phyloP scores from a whole-genome alignment of 768 basidiomycete genomes.

The Tulasnella sp. region DNA sequence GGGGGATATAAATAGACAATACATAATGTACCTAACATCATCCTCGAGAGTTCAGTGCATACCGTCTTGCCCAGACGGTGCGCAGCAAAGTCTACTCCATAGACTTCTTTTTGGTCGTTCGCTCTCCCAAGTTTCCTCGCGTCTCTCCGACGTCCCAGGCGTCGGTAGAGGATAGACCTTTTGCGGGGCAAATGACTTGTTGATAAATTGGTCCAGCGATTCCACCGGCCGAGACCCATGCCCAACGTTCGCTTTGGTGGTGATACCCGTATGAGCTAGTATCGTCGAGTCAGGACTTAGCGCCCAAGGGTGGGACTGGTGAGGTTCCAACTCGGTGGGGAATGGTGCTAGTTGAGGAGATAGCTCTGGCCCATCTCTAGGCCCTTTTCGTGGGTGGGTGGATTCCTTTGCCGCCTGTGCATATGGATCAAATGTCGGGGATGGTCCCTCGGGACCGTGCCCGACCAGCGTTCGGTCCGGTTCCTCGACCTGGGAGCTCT shows the following conservation, averaged over 20 bases:
- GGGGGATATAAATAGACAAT: background rate
- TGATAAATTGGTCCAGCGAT: background rate
- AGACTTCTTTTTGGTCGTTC: background rate
- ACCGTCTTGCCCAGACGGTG: background rate
- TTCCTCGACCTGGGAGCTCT: background rate
- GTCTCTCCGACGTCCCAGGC: background rate
- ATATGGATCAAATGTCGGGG: background rate
- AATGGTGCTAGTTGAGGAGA: background rate
- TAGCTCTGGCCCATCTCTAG: background rate
- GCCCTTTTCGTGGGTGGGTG: background rate
- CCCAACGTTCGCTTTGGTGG: background rate
- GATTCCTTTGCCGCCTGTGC: background rate
- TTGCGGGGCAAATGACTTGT: background rate
- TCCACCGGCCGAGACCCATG: background rate
- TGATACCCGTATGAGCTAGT: background rate
- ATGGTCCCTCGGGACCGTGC: background rate
- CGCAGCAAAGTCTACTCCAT: background rate
- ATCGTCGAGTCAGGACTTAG: background rate
- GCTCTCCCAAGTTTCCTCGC: background rate
- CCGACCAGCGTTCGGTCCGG: background rate
- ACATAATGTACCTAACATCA: background rate
- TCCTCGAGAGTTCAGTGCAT: background rate
- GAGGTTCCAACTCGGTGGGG: background rate
- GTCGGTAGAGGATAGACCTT: background rate
- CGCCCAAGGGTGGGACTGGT: background rate